Base-by-base conservation (phyloP, 768 basidiomycete species). In the Boletus subcaerulescens region DNA sequence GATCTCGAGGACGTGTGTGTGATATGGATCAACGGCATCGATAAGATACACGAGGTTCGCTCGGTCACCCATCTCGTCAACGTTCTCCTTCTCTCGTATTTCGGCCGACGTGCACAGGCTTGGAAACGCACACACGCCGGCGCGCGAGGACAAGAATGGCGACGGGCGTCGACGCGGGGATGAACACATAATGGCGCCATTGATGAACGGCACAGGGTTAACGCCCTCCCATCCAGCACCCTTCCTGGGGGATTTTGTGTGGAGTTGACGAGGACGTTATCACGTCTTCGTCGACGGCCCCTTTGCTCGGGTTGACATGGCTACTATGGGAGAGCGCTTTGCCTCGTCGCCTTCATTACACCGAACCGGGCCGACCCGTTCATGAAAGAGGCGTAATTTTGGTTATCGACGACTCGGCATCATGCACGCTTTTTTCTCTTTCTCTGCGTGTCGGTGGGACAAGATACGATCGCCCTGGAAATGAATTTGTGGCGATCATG, bases 401-500 rank as follows among this genome's bases (percentile, higher is more conserved):
- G 29, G 12, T 26, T 31, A 29, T 52, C 32, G 46, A 49, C 33
- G 47, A 50, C 33, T 33, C 51, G 33, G 31, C n/a, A 18, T 40
- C 8, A 29, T 29, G 29, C 29, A 29, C 0, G 9, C 29, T 9
- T 29, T 29, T 29, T 8, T 29, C 29, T 29, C 29, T 29, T 29
- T 29, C 29, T 29, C 29, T 29, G 29, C 29, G 9, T 29, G 7
- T 40, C 39, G 17, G 39, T n/a, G n/a, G 39, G 9, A 9, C 8
- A 5, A 17, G 44, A 32, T 29, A 24, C 53, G 54, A 57, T 57
- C 58, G 41, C 38, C 49, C 36, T 41, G 53, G 22, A 60, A 61
- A 60, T 60, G 59, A 60, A 55, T 43, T 29, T 41, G 55, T 61
- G 60, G 45, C 61, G 61, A 62, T 62, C 61, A 62, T 62, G 61